Evolutionary conservation across 805 yeast species (phyloP).

Genomic region (Metschnikowia koreensis): DNA sequence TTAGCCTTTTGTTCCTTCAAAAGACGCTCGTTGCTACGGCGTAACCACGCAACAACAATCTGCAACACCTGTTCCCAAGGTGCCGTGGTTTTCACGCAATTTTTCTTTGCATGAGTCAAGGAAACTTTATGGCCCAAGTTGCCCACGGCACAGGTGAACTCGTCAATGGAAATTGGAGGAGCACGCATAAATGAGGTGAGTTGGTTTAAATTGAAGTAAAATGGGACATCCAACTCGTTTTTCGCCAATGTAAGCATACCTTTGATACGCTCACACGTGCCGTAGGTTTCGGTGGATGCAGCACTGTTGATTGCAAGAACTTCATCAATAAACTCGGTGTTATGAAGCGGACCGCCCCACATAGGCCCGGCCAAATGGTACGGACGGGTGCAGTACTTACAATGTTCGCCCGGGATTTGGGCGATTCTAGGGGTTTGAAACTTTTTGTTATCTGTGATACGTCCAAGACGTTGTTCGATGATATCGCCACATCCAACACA

Average conservation of each 20-base stretch:
- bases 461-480: slow-evolving; percentile 73
- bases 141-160: slow-evolving; percentile 75
- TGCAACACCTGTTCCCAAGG: slow-evolving; percentile 79
- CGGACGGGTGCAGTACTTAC: slow-evolving; percentile 67
- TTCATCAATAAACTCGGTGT: slow-evolving; percentile 60
- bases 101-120: slow-evolving; percentile 83
- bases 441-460: slow-evolving; percentile 43
- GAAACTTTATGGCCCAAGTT: slow-evolving; percentile 81
- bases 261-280: slow-evolving; percentile 78
- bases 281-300: slow-evolving; percentile 58
- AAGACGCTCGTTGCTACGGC: slow-evolving; percentile 28
- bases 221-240: slow-evolving; percentile 65
- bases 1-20: slow-evolving; percentile 21
- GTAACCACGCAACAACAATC: slow-evolving; percentile 61
- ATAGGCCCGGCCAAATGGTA: slow-evolving; percentile 92
- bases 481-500: slow-evolving; percentile 86
- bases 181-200: slow-evolving; percentile 73
- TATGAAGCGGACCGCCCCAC: slow-evolving; percentile 86
- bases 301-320: slow-evolving; percentile 54
- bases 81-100: slow-evolving; percentile 86
- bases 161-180: slow-evolving; percentile 77
- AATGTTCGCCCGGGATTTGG: slow-evolving; percentile 59
- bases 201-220: slow-evolving; percentile 80
- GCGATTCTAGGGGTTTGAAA: slow-evolving; percentile 55
- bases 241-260: slow-evolving; percentile 90